Evolutionary conservation across 805 yeast species (phyloP).

Genomic region (Saccharomycopsis sp.): DNA sequence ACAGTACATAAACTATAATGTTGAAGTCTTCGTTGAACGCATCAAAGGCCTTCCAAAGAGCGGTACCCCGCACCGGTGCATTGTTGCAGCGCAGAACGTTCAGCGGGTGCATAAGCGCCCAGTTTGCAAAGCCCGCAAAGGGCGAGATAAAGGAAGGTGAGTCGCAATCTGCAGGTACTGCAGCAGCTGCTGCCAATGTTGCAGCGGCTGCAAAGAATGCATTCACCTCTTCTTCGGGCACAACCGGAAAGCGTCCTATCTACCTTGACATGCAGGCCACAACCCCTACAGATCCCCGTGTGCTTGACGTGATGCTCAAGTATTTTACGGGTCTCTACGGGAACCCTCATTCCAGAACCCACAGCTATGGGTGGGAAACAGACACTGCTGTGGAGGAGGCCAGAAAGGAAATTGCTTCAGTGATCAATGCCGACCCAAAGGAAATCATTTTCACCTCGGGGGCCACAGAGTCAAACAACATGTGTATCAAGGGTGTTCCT

Average conservation of each 20-base stretch:
- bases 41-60: background rate
- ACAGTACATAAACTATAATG: background rate
- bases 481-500: constrained; percentile 93
- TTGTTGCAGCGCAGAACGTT: background rate
- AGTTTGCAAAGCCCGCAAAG: background rate
- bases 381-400: constrained; percentile 87
- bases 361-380: constrained; percentile 98
- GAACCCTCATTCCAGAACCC: constrained; percentile 96
- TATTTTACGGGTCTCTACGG: constrained; percentile 92
- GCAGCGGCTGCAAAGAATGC: constrained; percentile 14
- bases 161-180: background rate
- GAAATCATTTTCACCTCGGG: constrained; percentile 97
- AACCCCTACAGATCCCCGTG: constrained; percentile 96
- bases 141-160: background rate
- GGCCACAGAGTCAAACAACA: constrained; percentile 95
- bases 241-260: constrained; percentile 77
- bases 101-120: background rate
- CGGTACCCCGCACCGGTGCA: background rate
- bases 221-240: constrained; percentile 22
- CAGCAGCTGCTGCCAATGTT: background rate
- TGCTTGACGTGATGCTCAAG: constrained; percentile 77
- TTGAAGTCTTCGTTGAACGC: background rate
- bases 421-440: constrained; percentile 90
- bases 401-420: constrained; percentile 70
- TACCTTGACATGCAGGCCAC: constrained; percentile 98